Evolutionary conservation across 345 rosid species (phyloP), one percentile per base, ranked within the genome.

Genomic region (Pistacia atlantica): DNA sequence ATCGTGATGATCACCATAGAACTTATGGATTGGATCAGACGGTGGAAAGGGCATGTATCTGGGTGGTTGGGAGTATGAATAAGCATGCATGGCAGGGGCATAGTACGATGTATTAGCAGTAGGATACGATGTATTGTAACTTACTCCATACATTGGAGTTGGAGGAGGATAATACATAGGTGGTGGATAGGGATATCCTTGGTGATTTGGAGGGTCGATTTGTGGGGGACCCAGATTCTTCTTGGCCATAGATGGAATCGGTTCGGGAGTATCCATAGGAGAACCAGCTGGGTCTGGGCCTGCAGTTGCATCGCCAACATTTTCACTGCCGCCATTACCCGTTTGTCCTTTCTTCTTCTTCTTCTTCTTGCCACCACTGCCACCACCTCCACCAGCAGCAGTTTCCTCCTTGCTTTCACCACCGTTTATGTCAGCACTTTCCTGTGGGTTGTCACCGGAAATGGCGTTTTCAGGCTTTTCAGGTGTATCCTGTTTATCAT

Each of bases 281-380:
- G 78, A 18, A 54, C 38, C 74, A 5, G 65, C 14, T 0, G 17
- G 25, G n/a, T 64, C 9, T 1, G 33, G 28, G 16, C 28, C 78
- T 14, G 58, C 76, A 1, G 76, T 16, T 69, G 67, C 73, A 46
- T 59, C 74, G 3, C 69, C 78, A 4, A 69, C 22, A 73, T 57
- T 52, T 71, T 73, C 79, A 46, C 77, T 80, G 60, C 55, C 76
- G 38, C 59, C 73, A 38, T 52, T 66, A 2, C 78, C 81, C 4
- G 70, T 73, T 52, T 76, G 62, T 42, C 75, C 78, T 0, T 75
- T 72, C 42, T 65, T 82, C 61, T 82, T 86, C 74, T 87, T 87
- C 82, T 87, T 88, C 77, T 87, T 85, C 72, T 85, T 86, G 31
- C 83, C 79, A 11, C 79, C 81, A 2, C 79, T 80, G 51, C 74